These are phyloP conservation scores for Geotrichum australiense DNA, from an alignment of 1,139 yeast genomes.

Conservation along the genomic window DNA sequence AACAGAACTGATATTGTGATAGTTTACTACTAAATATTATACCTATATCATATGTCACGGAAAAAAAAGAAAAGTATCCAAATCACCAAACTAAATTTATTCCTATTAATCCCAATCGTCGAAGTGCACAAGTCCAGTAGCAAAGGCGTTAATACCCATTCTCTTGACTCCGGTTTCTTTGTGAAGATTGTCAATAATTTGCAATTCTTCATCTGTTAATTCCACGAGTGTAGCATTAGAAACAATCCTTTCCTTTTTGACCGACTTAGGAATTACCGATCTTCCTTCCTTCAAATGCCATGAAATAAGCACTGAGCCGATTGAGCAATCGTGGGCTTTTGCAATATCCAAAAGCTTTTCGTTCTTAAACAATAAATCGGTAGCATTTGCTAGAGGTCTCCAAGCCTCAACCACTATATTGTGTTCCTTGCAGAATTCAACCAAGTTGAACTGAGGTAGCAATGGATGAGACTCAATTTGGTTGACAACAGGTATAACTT, in stretches of 20 bases:
- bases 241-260: slow-evolving; percentile 52
- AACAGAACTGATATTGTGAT: no score
- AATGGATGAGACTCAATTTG: slow-evolving; percentile 74
- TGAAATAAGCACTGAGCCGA: slow-evolving; percentile 59
- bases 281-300: slow-evolving; percentile 70
- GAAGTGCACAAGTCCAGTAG: slow-evolving; percentile 27
- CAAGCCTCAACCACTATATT: slow-evolving; percentile 65
- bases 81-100: slow-evolving; percentile 25
- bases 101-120: slow-evolving; percentile 35
- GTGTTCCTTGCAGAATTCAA: slow-evolving; percentile 47
- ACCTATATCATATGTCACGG: no score
- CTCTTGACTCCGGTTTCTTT: slow-evolving; percentile 45
- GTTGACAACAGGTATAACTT: slow-evolving; percentile 58
- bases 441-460: slow-evolving; percentile 60
- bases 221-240: slow-evolving; percentile 49
- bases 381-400: slow-evolving; percentile 68
- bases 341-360: slow-evolving; percentile 47
- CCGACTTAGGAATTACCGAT: slow-evolving; percentile 71
- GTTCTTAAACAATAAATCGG: slow-evolving; percentile 57
- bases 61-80: slow-evolving; percentile 42
- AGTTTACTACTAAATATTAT: no score
- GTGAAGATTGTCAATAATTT: slow-evolving; percentile 42
- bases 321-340: slow-evolving; percentile 45
- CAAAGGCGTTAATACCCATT: slow-evolving; percentile 39
- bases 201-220: slow-evolving; percentile 52